Evolutionary conservation across 139 green algal genomes (phyloP).

Genomic region (Desmodesmus armatus): DNA sequence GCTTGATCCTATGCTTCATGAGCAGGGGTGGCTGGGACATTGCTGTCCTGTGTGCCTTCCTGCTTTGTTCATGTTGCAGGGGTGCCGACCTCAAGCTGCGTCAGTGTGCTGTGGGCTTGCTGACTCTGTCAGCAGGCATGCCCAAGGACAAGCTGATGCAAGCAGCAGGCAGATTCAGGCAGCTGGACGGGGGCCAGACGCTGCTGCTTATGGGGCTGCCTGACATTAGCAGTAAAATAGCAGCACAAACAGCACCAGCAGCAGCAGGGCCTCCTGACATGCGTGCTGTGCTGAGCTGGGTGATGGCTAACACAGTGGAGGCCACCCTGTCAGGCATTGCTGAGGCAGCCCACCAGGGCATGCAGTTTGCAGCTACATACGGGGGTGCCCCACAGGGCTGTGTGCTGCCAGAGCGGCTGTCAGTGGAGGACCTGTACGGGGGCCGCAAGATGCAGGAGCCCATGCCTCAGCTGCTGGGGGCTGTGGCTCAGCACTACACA

Average conservation of each 20-base stretch:
- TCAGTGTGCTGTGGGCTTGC: conserved; percentile 58
- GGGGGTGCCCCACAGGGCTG: background rate
- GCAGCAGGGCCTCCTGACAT: background rate
- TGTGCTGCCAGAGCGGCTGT: conserved; percentile 57
- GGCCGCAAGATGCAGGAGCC: background rate
- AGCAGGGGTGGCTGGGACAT: no score
- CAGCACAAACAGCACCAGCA: background rate
- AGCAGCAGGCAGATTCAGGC: conserved; percentile 49
- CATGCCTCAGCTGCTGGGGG: background rate
- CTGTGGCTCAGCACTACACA: conserved; percentile 16
- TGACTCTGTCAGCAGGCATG: conserved; percentile 65
- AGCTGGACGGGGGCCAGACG: conserved; percentile 57
- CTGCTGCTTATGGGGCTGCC: conserved; percentile 45
- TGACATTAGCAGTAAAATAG: conserved; percentile 53
- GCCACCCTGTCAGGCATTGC: conserved; percentile 35
- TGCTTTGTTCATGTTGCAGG: no score
- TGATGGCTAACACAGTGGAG: conserved; percentile 28
- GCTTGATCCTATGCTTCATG: no score
- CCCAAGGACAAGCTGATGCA: conserved; percentile 79
- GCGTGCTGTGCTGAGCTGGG: conserved; percentile 16
- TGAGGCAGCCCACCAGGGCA: conserved; percentile 33
- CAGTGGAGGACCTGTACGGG: conserved; percentile 31
- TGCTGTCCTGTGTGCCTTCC: no score
- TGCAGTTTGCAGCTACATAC: background rate
- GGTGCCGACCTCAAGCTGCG: conserved; percentile 59